Percentiles rank a stretch among this genome's conserved stretches.
These are phyloP conservation scores for Elsinoe ampelina DNA, from an alignment of 2,329 filamentous ascomycete genomes.

Conservation along the genomic window DNA sequence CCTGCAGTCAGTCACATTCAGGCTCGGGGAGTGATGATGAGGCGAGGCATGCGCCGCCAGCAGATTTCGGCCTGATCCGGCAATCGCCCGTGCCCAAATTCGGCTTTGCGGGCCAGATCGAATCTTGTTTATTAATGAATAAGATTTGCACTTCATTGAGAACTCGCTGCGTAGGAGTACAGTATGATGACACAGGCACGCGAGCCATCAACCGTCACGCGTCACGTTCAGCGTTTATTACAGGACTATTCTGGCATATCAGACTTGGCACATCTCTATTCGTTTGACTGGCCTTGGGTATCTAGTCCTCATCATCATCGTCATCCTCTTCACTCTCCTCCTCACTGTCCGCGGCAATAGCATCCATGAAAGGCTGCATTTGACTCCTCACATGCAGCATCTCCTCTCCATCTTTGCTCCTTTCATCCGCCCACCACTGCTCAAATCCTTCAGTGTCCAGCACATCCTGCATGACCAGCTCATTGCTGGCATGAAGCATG, in stretches of 20 bases:
- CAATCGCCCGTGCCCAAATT: neutral
- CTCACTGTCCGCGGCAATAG: slow-evolving; percentile 65
- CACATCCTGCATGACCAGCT: slow-evolving; percentile 74
- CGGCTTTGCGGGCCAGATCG: neutral
- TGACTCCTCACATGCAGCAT: slow-evolving; percentile 63
- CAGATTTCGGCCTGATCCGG: slow-evolving; percentile 11
- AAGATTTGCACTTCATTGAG: neutral
- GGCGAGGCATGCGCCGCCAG: slow-evolving; percentile 13
- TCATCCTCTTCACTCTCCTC: slow-evolving; percentile 56
- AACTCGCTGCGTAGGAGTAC: neutral
- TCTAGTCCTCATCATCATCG: slow-evolving; percentile 34
- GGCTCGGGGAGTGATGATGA: slow-evolving; percentile 10
- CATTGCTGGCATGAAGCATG: slow-evolving; percentile 69
- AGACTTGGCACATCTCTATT: neutral
- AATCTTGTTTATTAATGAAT: slow-evolving; percentile 3
- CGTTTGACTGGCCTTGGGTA: slow-evolving; percentile 11
- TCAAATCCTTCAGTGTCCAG: slow-evolving; percentile 83
- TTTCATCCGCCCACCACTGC: slow-evolving; percentile 75
- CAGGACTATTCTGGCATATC: neutral
- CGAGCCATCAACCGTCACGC: neutral
- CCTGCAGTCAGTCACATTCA: slow-evolving; percentile 4
- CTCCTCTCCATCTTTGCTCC: slow-evolving; percentile 56
- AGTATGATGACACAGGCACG: slow-evolving; percentile 6
- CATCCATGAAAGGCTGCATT: slow-evolving; percentile 68
- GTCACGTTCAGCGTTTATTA: neutral